Conservation (phyloP, 2,329 filamentous ascomycete species). For the Curvularia spicifera region DNA sequence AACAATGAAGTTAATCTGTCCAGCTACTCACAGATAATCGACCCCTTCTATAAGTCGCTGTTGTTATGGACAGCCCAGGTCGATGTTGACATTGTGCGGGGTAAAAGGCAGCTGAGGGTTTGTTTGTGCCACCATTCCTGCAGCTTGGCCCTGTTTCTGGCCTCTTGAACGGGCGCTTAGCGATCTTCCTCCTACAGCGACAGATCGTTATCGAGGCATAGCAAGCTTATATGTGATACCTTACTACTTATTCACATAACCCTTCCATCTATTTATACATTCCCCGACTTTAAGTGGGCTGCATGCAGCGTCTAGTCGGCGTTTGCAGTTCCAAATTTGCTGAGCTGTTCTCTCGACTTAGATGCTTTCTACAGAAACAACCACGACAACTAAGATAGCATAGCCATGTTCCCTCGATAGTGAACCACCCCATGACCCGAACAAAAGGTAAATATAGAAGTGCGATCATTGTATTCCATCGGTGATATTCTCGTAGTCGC, state of each 20-base stretch:
- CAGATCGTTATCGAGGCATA: neutral
- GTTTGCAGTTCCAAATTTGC: neutral
- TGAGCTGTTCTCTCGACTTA: neutral
- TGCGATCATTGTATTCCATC: neutral
- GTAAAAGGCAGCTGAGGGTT: neutral
- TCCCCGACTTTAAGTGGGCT: neutral
- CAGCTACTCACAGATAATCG: neutral
- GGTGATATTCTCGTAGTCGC: neutral
- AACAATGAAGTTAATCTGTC: neutral
- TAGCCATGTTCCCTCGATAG: neutral
- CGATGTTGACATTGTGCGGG: neutral
- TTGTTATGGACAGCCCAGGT: slow-evolving; percentile 5
- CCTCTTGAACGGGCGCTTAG: neutral
- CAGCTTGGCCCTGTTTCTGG: slow-evolving; percentile 3
- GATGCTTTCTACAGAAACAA: neutral
- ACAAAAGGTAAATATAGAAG: neutral
- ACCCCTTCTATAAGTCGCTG: neutral
- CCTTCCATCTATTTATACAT: neutral
- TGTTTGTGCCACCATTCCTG: neutral
- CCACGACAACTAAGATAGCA: neutral
- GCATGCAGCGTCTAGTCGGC: neutral
- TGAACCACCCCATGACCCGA: neutral
- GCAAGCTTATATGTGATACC: neutral
- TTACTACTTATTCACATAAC: neutral
- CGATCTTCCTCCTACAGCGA: neutral